These are phyloP conservation scores for Puccinia horiana DNA, from an alignment of 1,284 basidiomycete species.

Conservation along the genomic window DNA sequence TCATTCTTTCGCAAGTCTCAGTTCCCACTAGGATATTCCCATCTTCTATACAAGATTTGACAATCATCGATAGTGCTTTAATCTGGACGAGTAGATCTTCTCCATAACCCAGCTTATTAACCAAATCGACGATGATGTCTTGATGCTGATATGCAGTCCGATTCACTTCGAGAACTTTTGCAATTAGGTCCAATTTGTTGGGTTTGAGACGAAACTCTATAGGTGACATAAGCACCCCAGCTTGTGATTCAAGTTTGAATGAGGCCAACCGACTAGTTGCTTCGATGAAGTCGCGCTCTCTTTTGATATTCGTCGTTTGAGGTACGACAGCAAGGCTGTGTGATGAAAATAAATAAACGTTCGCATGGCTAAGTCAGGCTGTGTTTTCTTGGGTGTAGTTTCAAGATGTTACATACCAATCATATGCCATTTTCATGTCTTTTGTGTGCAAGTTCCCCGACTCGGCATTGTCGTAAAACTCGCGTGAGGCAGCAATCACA, in stretches of 20 bases:
- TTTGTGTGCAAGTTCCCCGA: constrained; percentile 86
- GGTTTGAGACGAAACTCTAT: constrained; percentile 85
- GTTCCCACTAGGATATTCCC: constrained; percentile 75
- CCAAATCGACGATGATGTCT: constrained; percentile 82
- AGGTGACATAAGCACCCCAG: constrained; percentile 76
- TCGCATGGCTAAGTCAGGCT: not conserved
- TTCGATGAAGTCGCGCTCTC: constrained; percentile 87
- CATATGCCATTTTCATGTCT: constrained; percentile 91
- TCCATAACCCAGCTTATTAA: constrained; percentile 78
- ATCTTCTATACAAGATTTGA: constrained; percentile 74
- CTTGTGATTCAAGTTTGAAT: constrained; percentile 73
- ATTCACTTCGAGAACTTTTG: constrained; percentile 76
- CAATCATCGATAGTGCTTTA: constrained; percentile 80
- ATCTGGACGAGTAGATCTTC: constrained; percentile 72
- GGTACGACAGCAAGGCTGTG: constrained; percentile 74
- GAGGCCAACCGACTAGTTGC: constrained; percentile 83
- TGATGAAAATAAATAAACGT: not conserved
- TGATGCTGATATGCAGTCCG: constrained; percentile 82
- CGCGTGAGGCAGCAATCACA: constrained; percentile 74
- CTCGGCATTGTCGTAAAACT: constrained; percentile 89
- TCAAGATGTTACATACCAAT: constrained; percentile 68
- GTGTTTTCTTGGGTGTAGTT: not conserved
- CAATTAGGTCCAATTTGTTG: constrained; percentile 75
- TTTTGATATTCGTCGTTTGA: constrained; percentile 66
- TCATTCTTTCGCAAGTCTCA: constrained; percentile 72